Evolutionary conservation across 1,284 basidiomycete genomes (phyloP).

Genomic region (Apiotrichum akiyoshidainum): DNA sequence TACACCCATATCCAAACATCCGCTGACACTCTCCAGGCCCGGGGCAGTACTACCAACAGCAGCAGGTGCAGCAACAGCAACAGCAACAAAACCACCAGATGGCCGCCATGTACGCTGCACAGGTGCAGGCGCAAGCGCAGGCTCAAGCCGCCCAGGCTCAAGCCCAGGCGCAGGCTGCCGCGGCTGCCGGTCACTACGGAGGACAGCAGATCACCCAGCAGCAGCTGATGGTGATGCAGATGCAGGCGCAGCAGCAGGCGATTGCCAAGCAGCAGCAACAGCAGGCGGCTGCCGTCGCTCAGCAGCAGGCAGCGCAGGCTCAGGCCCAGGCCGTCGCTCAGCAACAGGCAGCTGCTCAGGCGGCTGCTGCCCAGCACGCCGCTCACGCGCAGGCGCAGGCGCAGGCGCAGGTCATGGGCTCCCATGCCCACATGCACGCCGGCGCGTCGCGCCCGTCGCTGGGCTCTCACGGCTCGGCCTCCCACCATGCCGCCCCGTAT

Average conservation of each 20-base stretch:
- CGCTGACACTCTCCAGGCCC: not conserved
- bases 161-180: not conserved
- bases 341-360: not conserved
- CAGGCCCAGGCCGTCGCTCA: constrained; percentile 1
- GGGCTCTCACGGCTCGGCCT: not conserved
- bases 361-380: not conserved
- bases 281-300: not conserved
- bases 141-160: not conserved
- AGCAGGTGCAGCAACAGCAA: not conserved
- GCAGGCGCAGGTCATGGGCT: not conserved
- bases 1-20: not conserved
- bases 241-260: constrained; percentile 5
- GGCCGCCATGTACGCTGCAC: not conserved
- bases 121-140: not conserved
- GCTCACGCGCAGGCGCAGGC: constrained; percentile 5
- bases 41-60: constrained; percentile 1
- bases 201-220: not conserved
- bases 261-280: not conserved
- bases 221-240: constrained; percentile 2
- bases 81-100: not conserved
- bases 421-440: not conserved
- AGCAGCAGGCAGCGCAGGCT: constrained; percentile 1
- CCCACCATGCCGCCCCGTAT: not conserved
- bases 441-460: not conserved
- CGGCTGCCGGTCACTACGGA: not conserved